phyloP scores from a whole-genome alignment of 176 grass and related monocot species.

The Zizania latifolia region DNA sequence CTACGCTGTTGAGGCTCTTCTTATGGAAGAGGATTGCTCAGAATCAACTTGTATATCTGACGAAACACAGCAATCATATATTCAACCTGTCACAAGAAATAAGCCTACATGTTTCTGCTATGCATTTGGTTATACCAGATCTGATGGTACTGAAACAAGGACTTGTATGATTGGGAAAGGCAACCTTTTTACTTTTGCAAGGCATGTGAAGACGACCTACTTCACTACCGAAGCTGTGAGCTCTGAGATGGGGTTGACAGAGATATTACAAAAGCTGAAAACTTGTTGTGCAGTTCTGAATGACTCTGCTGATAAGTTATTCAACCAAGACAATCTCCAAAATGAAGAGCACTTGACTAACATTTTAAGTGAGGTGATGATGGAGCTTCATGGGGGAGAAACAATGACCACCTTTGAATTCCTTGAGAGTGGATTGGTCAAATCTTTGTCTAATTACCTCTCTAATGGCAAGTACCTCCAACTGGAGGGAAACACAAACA shows the following conservation, averaged over 20 bases:
- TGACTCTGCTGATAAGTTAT: constrained; percentile 52
- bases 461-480: constrained; percentile 72
- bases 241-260: constrained; percentile 60
- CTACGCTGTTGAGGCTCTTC: constrained; percentile 69
- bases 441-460: constrained; percentile 77
- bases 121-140: constrained; percentile 54
- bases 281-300: constrained; percentile 75
- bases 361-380: constrained; percentile 83
- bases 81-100: constrained; percentile 40
- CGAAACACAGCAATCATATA: constrained; percentile 35
- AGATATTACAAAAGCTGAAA: constrained; percentile 78
- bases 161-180: constrained; percentile 56
- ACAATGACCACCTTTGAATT: constrained; percentile 97
- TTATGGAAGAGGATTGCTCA: constrained; percentile 55
- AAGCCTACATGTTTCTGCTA: constrained; percentile 81
- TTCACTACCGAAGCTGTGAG: constrained; percentile 60
- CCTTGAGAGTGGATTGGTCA: constrained; percentile 81
- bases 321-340: constrained; percentile 29
- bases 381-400: constrained; percentile 73
- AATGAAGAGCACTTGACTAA: constrained; percentile 69
- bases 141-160: constrained; percentile 40
- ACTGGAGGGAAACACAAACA: constrained; percentile 11
- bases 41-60: constrained; percentile 37
- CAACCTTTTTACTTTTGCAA: constrained; percentile 53
- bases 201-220: constrained; percentile 62